Conservation (phyloP, 108 stramenopile genomes). For the Aurantiochytrium sp. region DNA sequence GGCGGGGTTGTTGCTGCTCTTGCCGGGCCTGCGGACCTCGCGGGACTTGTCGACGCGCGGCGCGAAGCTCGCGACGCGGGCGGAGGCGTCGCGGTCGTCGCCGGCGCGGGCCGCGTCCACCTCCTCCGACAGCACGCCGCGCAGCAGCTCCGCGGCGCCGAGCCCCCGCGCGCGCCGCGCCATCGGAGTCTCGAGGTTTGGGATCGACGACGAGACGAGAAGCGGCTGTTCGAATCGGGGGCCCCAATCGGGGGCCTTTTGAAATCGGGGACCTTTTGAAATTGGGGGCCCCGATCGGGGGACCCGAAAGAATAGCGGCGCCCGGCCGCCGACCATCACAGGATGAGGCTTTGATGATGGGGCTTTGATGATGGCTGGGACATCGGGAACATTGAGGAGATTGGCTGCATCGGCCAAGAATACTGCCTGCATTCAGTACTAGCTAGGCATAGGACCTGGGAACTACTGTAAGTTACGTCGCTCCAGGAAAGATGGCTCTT, state of each 20-base stretch:
- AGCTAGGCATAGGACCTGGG: too few relatives aligned
- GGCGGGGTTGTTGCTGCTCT: not conserved
- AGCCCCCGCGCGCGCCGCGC: not conserved
- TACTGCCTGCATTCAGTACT: too few relatives aligned
- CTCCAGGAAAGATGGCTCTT: too few relatives aligned
- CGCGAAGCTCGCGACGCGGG: not conserved
- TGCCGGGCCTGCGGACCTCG: not conserved
- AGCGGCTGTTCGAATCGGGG: not conserved
- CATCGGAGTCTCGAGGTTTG: not conserved
- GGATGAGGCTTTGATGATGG: too few relatives aligned
- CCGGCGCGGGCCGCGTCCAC: not conserved
- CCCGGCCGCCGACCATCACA: not conserved
- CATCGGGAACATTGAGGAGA: too few relatives aligned
- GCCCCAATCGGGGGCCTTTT: not conserved
- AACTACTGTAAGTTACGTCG: too few relatives aligned
- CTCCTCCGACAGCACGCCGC: not conserved
- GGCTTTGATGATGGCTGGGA: too few relatives aligned
- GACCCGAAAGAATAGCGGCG: too few relatives aligned
- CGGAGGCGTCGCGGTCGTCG: not conserved
- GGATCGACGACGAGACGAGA: not conserved
- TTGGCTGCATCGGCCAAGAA: too few relatives aligned
- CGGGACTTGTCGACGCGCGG: not conserved
- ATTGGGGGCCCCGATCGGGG: too few relatives aligned
- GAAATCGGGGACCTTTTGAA: too few relatives aligned
- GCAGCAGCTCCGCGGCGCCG: not conserved